Conservation (phyloP, 192 early-diverging fungal species). For the Helicostylum pulchrum region DNA sequence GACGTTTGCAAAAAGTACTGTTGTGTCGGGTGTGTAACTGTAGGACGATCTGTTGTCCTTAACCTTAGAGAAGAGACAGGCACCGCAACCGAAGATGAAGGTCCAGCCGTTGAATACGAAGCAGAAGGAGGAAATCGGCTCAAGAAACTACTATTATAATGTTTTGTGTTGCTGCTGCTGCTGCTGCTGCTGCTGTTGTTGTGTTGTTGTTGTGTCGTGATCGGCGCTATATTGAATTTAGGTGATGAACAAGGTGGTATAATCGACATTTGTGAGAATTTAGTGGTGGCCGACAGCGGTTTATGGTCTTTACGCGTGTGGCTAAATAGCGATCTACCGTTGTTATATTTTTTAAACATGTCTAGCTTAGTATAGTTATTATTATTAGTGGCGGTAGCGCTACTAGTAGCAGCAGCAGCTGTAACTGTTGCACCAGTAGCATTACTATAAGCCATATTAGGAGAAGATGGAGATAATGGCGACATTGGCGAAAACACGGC, state of each 20-base stretch:
- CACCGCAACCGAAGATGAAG: neutral
- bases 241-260: slow-evolving; percentile 7
- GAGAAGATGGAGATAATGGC: neutral
- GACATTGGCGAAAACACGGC: neutral
- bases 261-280: neutral
- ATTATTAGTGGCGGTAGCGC: neutral
- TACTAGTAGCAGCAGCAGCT: too few relatives aligned
- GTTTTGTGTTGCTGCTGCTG: neutral
- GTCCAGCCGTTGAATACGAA: neutral
- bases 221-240: slow-evolving; percentile 31
- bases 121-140: neutral
- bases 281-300: too few relatives aligned
- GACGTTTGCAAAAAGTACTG: slow-evolving; percentile 37
- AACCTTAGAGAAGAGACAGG: too few relatives aligned
- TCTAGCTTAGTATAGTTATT: neutral
- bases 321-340: neutral
- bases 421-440: neutral
- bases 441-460: neutral
- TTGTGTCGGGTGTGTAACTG: slow-evolving; percentile 29
- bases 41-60: neutral
- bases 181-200: too few relatives aligned
- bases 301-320: too few relatives aligned
- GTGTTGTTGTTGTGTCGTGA: neutral
- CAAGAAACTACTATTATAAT: neutral
- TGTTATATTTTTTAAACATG: neutral